Evolutionary conservation across 2,329 filamentous ascomycete species (phyloP).

Genomic region (Penicillium sp.): DNA sequence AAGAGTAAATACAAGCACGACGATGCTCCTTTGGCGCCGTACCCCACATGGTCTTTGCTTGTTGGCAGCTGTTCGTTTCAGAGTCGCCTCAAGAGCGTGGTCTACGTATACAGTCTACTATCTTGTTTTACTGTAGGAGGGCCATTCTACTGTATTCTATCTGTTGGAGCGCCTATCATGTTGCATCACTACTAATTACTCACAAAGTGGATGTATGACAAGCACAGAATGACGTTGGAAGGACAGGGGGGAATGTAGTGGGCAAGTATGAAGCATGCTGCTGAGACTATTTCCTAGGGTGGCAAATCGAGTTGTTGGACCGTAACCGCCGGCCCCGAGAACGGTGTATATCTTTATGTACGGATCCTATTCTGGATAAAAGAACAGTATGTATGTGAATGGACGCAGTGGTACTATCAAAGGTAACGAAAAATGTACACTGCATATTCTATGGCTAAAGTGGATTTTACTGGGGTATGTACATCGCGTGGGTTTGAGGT

Average conservation of each 20-base stretch:
- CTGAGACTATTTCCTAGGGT: not conserved
- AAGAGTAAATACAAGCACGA: not conserved
- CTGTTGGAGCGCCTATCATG: too few relatives aligned
- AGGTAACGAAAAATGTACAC: too few relatives aligned
- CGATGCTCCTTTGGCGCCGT: not conserved
- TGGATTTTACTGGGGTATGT: not conserved
- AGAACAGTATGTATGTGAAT: not conserved
- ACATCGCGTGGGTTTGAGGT: not conserved
- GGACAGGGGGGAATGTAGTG: not conserved
- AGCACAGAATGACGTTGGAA: not conserved
- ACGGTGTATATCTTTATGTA: not conserved
- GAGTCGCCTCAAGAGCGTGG: not conserved
- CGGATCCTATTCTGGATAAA: not conserved
- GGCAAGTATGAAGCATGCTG: not conserved
- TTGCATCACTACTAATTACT: too few relatives aligned
- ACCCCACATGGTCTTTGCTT: not conserved
- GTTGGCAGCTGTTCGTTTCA: not conserved
- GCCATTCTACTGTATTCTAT: too few relatives aligned
- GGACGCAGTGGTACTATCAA: not conserved
- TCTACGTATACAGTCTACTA: not conserved
- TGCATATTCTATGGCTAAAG: too few relatives aligned
- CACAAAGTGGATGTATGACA: not conserved
- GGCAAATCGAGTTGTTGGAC: not conserved
- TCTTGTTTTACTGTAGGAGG: not conserved
- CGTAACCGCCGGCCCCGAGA: not conserved